Conservation (phyloP, 805 yeast genomes). For the Candida tallmaniae region DNA sequence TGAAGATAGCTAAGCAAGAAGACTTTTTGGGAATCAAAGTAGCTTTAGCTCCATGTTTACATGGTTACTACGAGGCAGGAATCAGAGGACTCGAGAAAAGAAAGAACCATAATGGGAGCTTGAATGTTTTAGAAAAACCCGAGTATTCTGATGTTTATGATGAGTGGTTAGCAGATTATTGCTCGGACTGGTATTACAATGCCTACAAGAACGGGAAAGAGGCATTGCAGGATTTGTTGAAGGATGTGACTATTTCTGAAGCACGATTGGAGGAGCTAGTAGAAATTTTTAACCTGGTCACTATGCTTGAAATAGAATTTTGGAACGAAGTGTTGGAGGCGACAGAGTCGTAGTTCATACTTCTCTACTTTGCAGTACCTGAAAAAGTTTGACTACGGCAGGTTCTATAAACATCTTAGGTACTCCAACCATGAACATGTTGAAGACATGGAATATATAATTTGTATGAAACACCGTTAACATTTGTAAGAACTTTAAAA, state of each 20-base stretch:
- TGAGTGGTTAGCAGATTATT: constrained; percentile 63
- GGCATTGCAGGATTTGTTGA: constrained; percentile 42
- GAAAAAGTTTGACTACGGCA: no score
- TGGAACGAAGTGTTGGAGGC: constrained; percentile 67
- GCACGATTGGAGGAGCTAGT: constrained; percentile 49
- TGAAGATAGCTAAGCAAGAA: constrained; percentile 45
- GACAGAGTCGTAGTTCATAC: not conserved
- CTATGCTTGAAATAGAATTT: constrained; percentile 57
- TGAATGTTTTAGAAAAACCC: constrained; percentile 7
- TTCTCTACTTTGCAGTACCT: not conserved
- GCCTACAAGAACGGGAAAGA: constrained; percentile 50
- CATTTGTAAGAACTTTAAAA: no score
- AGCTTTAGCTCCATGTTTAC: constrained; percentile 70
- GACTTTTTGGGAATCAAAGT: constrained; percentile 64
- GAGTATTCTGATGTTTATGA: constrained; percentile 29
- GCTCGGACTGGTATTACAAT: constrained; percentile 50
- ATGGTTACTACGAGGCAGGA: constrained; percentile 66
- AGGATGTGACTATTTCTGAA: constrained; percentile 27
- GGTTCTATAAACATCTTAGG: no score
- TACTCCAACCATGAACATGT: no score
- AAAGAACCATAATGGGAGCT: constrained; percentile 1
- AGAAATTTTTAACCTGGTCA: constrained; percentile 56
- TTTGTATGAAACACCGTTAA: no score
- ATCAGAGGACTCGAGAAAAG: constrained; percentile 18
- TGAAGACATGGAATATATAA: no score